Conservation (phyloP, 192 early-diverging fungal species). For the Coemansia aciculifera region DNA sequence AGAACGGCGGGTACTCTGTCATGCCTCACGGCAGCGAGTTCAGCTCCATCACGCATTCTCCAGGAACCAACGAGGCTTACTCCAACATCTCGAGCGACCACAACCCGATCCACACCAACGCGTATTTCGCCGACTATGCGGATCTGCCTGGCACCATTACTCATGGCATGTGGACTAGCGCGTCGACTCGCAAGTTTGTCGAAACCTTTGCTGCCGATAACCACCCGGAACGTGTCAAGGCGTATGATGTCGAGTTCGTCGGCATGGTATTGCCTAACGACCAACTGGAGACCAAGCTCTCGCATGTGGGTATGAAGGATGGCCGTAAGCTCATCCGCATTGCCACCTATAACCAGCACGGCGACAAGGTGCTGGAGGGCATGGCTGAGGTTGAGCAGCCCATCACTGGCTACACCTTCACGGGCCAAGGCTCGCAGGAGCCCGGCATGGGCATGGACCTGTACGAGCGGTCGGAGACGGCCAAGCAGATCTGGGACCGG, state of each 20-base stretch:
- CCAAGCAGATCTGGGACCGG: slow-evolving; percentile 88
- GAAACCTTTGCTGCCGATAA: slow-evolving; percentile 96
- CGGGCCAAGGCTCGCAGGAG: slow-evolving; percentile 97
- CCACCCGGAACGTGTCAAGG: slow-evolving; percentile 83
- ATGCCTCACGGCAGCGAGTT: slow-evolving; percentile 83
- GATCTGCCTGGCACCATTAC: slow-evolving; percentile 93
- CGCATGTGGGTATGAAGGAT: slow-evolving; percentile 94
- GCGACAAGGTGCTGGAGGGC: slow-evolving; percentile 75
- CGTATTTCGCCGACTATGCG: slow-evolving; percentile 90
- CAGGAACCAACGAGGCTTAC: slow-evolving; percentile 86
- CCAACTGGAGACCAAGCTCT: slow-evolving; percentile 86
- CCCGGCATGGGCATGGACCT: slow-evolving; percentile 96
- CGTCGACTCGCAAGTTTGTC: slow-evolving; percentile 93
- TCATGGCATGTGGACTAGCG: slow-evolving; percentile 97
- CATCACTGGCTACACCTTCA: slow-evolving; percentile 90
- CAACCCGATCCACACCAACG: slow-evolving; percentile 97
- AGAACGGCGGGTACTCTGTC: slow-evolving; percentile 72
- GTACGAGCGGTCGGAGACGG: slow-evolving; percentile 77
- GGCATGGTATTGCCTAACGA: slow-evolving; percentile 95
- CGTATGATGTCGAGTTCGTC: slow-evolving; percentile 85
- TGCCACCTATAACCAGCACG: slow-evolving; percentile 83
- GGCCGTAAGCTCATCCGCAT: slow-evolving; percentile 95
- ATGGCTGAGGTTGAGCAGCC: slow-evolving; percentile 94
- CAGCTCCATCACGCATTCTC: slow-evolving; percentile 84
- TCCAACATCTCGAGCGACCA: slow-evolving; percentile 85